A percentile compares a stretch with the other conserved stretches of the same genome.
Evolutionary conservation across 2,329 filamentous ascomycete species (phyloP).

Genomic region (Colletotrichum orchidophilum): DNA sequence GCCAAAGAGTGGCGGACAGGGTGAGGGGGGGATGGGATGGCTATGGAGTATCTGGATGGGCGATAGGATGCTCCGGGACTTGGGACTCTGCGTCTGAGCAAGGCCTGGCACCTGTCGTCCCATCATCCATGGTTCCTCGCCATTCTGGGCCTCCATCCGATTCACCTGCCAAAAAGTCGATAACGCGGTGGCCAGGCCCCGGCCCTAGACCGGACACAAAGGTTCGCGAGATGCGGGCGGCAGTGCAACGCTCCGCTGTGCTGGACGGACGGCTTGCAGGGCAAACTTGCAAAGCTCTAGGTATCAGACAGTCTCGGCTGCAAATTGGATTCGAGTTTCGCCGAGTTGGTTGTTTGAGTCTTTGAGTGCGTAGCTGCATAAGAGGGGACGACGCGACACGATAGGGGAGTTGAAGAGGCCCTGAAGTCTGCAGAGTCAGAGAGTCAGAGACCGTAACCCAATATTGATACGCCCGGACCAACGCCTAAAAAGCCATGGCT

Average conservation of each 20-base stretch:
- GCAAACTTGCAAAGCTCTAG: not conserved
- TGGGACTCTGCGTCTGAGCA: not conserved
- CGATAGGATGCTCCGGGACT: not conserved
- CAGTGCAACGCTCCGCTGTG: constrained; percentile 2
- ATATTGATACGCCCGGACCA: constrained; percentile 20
- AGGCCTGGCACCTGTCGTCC: not conserved
- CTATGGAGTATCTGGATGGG: not conserved
- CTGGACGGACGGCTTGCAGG: too few relatives aligned
- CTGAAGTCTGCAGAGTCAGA: not conserved
- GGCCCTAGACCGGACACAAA: not conserved
- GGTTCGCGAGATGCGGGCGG: not conserved
- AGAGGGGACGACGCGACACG: not conserved
- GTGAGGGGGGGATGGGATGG: not conserved
- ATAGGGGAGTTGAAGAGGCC: not conserved
- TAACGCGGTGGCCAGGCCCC: constrained; percentile 5
- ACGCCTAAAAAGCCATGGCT: not conserved
- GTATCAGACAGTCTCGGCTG: not conserved
- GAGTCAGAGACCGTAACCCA: not conserved
- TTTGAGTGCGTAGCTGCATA: too few relatives aligned
- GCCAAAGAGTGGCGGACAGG: not conserved
- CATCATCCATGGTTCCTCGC: constrained; percentile 3
- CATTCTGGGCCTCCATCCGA: not conserved
- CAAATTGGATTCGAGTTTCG: not conserved
- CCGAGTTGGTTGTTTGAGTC: not conserved
- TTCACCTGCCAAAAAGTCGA: constrained; percentile 30